Percentiles rank a stretch among this genome's conserved stretches.
Conservation (phyloP, 2,329 filamentous ascomycete species). For the Cryoendolithus antarcticus region DNA sequence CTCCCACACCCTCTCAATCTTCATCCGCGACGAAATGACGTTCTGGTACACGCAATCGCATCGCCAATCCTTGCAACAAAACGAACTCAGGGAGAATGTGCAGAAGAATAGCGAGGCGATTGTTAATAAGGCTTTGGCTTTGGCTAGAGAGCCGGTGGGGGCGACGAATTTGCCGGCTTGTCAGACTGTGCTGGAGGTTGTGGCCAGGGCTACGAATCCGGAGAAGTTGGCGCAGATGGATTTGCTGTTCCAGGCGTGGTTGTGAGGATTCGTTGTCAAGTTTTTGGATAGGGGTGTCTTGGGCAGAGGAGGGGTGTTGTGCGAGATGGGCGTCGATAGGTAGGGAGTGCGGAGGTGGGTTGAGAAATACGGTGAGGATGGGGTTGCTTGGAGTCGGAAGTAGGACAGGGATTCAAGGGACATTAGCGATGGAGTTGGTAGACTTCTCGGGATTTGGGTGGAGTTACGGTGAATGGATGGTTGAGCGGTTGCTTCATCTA, state of each 20-base stretch:
- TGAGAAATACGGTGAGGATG: too few relatives aligned
- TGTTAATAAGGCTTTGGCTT: constrained; percentile 74
- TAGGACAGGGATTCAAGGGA: too few relatives aligned
- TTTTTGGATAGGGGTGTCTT: too few relatives aligned
- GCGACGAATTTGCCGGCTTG: constrained; percentile 68
- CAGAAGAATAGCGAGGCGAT: constrained; percentile 81
- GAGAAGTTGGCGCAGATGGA: constrained; percentile 80
- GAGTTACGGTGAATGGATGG: too few relatives aligned
- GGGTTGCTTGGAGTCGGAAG: too few relatives aligned
- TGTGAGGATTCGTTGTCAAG: constrained; percentile 37
- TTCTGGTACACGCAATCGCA: constrained; percentile 87
- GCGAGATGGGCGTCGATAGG: too few relatives aligned
- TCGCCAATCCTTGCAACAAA: constrained; percentile 49
- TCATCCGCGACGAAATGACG: constrained; percentile 95
- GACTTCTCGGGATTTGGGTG: too few relatives aligned
- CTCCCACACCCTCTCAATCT: constrained; percentile 88
- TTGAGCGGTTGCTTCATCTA: too few relatives aligned
- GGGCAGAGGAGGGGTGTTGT: too few relatives aligned
- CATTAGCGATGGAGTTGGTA: too few relatives aligned
- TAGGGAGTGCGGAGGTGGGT: too few relatives aligned
- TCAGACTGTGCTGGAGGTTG: constrained; percentile 90
- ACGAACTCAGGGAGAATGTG: constrained; percentile 64
- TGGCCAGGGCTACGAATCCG: constrained; percentile 86
- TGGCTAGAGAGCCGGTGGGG: constrained; percentile 58
- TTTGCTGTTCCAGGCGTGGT: constrained; percentile 93